Evolutionary conservation across 345 rosid genomes (phyloP).

Genomic region (Conringia planisiliqua): DNA sequence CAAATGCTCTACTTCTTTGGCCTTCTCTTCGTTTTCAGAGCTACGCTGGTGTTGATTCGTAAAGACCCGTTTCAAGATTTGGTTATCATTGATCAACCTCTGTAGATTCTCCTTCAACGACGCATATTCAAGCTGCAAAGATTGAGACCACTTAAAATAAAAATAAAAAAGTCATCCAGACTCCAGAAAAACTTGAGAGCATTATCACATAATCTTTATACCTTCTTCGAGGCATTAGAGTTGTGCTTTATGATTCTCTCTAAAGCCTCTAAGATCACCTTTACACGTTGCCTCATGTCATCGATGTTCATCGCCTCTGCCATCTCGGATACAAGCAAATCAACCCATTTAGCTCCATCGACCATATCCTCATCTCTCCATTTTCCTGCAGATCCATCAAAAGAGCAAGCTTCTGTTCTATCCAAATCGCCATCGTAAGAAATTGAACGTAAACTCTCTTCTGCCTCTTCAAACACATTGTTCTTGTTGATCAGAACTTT

Average conservation of each 20-base stretch:
- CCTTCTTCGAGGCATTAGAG: conserved; percentile 34
- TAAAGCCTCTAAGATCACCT: conserved; percentile 43
- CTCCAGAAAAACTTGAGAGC: background rate
- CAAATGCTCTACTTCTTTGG: conserved; percentile 40
- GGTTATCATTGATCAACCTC: conserved; percentile 47
- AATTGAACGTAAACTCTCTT: conserved; percentile 34
- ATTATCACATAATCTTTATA: conserved; percentile 5
- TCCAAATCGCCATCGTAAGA: background rate
- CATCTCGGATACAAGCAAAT: conserved; percentile 50
- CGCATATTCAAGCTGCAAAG: conserved; percentile 41
- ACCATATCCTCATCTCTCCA: conserved; percentile 2
- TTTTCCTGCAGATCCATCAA: conserved; percentile 21
- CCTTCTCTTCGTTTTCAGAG: conserved; percentile 45
- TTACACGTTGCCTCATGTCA: conserved; percentile 44
- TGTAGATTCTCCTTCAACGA: conserved; percentile 39
- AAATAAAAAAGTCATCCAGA: background rate
- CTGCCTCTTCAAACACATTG: conserved; percentile 47
- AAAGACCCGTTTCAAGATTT: conserved; percentile 46
- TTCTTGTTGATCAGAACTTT: conserved; percentile 34
- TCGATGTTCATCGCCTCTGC: conserved; percentile 33
- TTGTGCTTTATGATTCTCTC: conserved; percentile 35
- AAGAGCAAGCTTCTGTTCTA: background rate
- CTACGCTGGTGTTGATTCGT: conserved; percentile 47
- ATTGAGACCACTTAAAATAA: background rate
- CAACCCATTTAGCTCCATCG: conserved; percentile 48